A percentile compares a stretch with the other conserved stretches of the same genome.
phyloP scores from a whole-genome alignment of 345 rosid species.

The Eucalyptus polybractea region DNA sequence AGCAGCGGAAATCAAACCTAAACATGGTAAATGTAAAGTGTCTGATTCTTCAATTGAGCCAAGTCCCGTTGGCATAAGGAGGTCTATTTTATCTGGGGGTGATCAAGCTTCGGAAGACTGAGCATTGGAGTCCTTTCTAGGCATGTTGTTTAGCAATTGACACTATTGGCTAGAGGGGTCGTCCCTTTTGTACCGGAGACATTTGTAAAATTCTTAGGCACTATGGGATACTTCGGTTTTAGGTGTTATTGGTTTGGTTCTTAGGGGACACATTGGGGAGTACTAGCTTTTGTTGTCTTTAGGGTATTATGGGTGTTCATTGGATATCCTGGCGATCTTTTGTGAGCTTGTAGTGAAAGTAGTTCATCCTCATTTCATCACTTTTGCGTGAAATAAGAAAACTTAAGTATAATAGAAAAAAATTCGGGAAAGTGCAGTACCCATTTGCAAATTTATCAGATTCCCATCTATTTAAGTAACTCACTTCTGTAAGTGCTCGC shows the following conservation, averaged over 20 bases:
- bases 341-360: neutral
- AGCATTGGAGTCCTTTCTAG: no score
- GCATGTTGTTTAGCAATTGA: no score
- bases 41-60: no score
- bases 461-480: neutral
- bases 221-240: neutral
- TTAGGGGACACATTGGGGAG: neutral
- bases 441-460: neutral
- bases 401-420: no score
- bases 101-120: neutral
- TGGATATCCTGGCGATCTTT: neutral
- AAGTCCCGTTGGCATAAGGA: rapidly evolving
- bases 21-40: no score
- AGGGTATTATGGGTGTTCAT: neutral
- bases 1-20: no score
- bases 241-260: neutral
- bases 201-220: no score
- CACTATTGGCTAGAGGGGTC: no score
- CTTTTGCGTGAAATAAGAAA: no score
- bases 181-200: no score
- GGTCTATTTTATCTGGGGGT: rapidly evolving
- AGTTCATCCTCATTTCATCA: no score
- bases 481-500: neutral
- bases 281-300: neutral
- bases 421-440: neutral